phyloP scores from a whole-genome alignment of 2,329 filamentous ascomycete species.

The Aspergillus floridensis region DNA sequence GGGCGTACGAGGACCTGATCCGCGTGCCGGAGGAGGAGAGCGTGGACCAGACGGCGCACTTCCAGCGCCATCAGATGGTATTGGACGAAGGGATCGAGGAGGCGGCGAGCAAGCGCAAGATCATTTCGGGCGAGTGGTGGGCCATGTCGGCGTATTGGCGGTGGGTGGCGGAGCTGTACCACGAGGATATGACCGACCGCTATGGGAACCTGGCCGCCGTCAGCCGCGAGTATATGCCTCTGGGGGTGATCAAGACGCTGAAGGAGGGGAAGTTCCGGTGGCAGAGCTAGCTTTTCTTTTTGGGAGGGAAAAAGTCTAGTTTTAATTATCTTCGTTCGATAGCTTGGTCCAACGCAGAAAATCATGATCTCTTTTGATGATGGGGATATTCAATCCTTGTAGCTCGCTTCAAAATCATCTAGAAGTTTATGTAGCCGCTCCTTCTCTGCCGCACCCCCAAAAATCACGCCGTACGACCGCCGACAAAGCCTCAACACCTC shows the following conservation, averaged over 20 bases:
- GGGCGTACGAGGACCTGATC: constrained; percentile 34
- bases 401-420: constrained; percentile 19
- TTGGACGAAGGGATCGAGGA: constrained; percentile 10
- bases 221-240: constrained; percentile 40
- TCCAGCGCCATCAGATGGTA: constrained; percentile 25
- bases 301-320: background rate
- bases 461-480: constrained; percentile 63
- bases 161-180: constrained; percentile 43
- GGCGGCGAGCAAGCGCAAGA: constrained; percentile 8
- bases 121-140: constrained; percentile 27
- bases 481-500: constrained; percentile 58
- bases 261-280: constrained; percentile 42
- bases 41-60: constrained; percentile 27
- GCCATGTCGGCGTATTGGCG: constrained; percentile 45
- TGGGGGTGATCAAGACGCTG: constrained; percentile 45
- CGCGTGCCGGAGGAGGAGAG: constrained; percentile 32
- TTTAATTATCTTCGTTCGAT: background rate
- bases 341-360: background rate
- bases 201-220: constrained; percentile 44
- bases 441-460: constrained; percentile 62
- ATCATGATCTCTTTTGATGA: too few relatives aligned
- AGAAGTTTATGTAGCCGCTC: constrained; percentile 25
- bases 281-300: constrained; percentile 33
- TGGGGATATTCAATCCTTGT: constrained; percentile 1
- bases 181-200: constrained; percentile 39